Percentiles rank a stretch among this genome's conserved stretches.
Evolutionary conservation across 352 stramenopile genomes (phyloP).

Genomic region (Globisporangium nagaii): DNA sequence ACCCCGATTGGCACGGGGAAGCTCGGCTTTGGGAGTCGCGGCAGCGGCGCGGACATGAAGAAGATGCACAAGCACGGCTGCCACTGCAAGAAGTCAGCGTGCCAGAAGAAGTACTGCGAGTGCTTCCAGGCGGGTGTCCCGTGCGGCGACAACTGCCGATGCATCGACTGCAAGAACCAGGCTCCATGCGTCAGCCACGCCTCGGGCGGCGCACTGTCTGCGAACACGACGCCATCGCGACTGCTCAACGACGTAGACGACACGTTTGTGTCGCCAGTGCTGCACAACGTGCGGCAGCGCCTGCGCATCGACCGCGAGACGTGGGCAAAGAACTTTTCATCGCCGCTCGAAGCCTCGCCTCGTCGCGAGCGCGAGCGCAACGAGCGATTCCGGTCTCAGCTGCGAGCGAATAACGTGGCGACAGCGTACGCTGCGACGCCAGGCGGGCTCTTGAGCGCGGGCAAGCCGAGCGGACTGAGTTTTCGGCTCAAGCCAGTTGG

Average conservation of each 20-base stretch:
- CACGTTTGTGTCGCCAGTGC: slow-evolving; percentile 56
- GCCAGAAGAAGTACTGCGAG: slow-evolving; percentile 98
- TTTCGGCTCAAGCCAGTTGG: slow-evolving; percentile 14
- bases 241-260: slow-evolving; percentile 30
- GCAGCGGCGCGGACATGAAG: slow-evolving; percentile 23
- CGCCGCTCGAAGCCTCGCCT: slow-evolving; percentile 54
- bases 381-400: slow-evolving; percentile 41
- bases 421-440: slow-evolving; percentile 1
- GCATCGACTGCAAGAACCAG: slow-evolving; percentile 86
- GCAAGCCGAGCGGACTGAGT: slow-evolving; percentile 4
- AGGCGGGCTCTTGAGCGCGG: neutral
- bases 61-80: slow-evolving; percentile 94
- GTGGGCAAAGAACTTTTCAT: slow-evolving; percentile 66
- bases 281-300: slow-evolving; percentile 48
- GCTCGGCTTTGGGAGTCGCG: slow-evolving; percentile 7
- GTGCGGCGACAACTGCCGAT: slow-evolving; percentile 88
- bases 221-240: slow-evolving; percentile 19
- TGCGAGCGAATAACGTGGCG: slow-evolving; percentile 27
- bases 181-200: slow-evolving; percentile 33
- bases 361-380: slow-evolving; percentile 40
- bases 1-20: slow-evolving; percentile 17
- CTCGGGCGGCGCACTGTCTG: slow-evolving; percentile 17
- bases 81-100: slow-evolving; percentile 95
- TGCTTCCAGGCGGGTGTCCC: slow-evolving; percentile 91
- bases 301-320: slow-evolving; percentile 63